Percentiles rank a stretch among this genome's conserved stretches.
Evolutionary conservation across 2,329 filamentous ascomycete genomes (phyloP).

Genomic region (Conoideocrella luteorostrata): DNA sequence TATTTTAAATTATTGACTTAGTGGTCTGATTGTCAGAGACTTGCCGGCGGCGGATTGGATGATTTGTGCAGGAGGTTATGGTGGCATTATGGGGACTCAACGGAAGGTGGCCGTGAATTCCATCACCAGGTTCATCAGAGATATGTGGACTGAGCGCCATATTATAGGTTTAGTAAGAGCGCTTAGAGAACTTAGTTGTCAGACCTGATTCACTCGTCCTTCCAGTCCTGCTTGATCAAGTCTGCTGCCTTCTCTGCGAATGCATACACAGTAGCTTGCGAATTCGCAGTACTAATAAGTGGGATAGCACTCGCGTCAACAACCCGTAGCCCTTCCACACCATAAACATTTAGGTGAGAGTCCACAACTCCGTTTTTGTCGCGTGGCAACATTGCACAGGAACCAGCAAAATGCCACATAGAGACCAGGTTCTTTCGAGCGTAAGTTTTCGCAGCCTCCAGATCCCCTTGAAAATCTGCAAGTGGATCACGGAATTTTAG

Average conservation of each 20-base stretch:
- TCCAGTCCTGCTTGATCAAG: not conserved
- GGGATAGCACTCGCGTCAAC: constrained; percentile 26
- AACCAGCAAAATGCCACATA: constrained; percentile 10
- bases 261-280: constrained; percentile 7
- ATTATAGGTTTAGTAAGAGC: too few species aligned
- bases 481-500: not conserved
- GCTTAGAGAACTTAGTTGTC: too few species aligned
- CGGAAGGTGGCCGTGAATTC: too few species aligned
- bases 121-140: too few species aligned
- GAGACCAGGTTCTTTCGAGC: not conserved
- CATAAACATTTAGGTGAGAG: constrained; percentile 14
- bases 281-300: not conserved
- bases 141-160: too few species aligned
- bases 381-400: constrained; percentile 32
- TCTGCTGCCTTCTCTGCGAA: constrained; percentile 8
- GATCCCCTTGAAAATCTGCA: not conserved
- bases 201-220: too few species aligned
- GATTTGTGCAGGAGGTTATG: too few species aligned
- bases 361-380: constrained; percentile 29
- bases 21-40: too few species aligned
- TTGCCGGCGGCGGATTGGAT: too few species aligned
- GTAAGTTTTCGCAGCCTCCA: not conserved
- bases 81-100: too few species aligned
- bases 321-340: constrained; percentile 20
- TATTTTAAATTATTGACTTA: too few species aligned